Conservation (phyloP, 2,329 filamentous ascomycete species). For the Ophiostoma ulmi region DNA sequence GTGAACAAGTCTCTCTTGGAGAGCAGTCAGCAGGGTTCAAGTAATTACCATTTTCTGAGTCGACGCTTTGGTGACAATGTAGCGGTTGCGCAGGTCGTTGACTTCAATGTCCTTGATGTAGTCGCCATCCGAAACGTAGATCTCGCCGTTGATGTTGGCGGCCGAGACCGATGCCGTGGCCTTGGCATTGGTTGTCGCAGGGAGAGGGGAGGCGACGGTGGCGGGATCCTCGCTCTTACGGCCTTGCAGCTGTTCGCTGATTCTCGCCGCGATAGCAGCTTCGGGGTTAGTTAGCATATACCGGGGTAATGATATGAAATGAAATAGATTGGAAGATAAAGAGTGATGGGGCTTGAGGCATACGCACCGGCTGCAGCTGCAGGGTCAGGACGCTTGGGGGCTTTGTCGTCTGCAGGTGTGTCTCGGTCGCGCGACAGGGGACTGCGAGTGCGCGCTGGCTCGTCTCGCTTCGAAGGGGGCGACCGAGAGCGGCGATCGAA, state of each 20-base stretch:
- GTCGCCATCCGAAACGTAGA: conserved; percentile 94
- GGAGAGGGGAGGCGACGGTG: conserved; percentile 60
- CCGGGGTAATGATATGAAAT: neutral
- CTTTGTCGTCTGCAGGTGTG: conserved; percentile 37
- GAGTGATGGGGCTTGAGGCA: neutral
- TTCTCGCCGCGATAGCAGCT: conserved; percentile 84
- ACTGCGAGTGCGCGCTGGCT: conserved; percentile 73
- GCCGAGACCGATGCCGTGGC: conserved; percentile 38
- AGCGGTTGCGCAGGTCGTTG: conserved; percentile 94
- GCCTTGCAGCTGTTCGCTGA: conserved; percentile 76
- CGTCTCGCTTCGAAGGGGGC: conserved; percentile 61
- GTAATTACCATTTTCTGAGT: conserved; percentile 99
- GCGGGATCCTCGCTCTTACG: conserved; percentile 76
- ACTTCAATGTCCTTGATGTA: conserved; percentile 99
- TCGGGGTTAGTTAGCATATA: conserved; percentile 22
- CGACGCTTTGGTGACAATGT: conserved; percentile 92
- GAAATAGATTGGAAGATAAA: neutral
- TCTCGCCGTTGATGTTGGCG: conserved; percentile 70
- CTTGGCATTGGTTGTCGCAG: conserved; percentile 42
- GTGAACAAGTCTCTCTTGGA: neutral
- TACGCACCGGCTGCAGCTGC: conserved; percentile 69
- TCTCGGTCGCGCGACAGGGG: conserved; percentile 53
- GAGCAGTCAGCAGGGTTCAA: conserved; percentile 35
- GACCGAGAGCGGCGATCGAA: conserved; percentile 92
- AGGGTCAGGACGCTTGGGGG: conserved; percentile 52